Conservation (phyloP, 768 basidiomycete genomes). For the Rhodotorula paludigena region DNA sequence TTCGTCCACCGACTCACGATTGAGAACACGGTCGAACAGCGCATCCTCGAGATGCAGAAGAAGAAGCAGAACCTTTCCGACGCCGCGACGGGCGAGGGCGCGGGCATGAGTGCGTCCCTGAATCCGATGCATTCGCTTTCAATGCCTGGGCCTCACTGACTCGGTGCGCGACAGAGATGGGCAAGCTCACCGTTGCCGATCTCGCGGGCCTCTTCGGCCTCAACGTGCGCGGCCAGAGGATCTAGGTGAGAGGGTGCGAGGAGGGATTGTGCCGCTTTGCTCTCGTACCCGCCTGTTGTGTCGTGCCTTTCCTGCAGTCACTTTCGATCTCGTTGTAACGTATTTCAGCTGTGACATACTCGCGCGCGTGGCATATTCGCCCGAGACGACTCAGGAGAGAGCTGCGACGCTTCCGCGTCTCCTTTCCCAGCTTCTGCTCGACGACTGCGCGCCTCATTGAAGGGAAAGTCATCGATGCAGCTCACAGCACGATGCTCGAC, state of each 20-base stretch:
- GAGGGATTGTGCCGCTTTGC: background rate
- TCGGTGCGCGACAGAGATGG: slow-evolving; percentile 5
- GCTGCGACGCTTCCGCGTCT: no score
- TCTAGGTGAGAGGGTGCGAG: background rate
- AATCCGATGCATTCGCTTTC: background rate
- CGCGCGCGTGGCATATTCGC: no score
- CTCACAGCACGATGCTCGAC: no score
- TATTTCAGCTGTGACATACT: no score
- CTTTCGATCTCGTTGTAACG: no score
- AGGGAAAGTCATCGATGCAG: no score
- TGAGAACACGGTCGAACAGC: slow-evolving; percentile 54
- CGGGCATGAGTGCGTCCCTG: background rate
- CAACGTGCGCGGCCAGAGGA: background rate
- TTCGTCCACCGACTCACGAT: slow-evolving; percentile 46
- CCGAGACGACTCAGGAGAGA: no score
- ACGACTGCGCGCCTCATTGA: no score
- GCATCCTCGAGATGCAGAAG: slow-evolving; percentile 63
- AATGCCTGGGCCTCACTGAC: background rate
- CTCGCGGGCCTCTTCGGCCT: slow-evolving; percentile 23
- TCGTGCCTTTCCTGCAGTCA: no score
- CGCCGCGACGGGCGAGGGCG: slow-evolving; percentile 40
- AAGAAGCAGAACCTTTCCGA: slow-evolving; percentile 52
- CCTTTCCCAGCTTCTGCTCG: no score
- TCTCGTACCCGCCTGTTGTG: background rate
- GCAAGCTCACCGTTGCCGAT: slow-evolving; percentile 30